A percentile compares a stretch with the other conserved stretches of the same genome.
These are phyloP conservation scores for Fusarium setosum DNA, from an alignment of 2,329 filamentous ascomycete species.

Conservation along the genomic window DNA sequence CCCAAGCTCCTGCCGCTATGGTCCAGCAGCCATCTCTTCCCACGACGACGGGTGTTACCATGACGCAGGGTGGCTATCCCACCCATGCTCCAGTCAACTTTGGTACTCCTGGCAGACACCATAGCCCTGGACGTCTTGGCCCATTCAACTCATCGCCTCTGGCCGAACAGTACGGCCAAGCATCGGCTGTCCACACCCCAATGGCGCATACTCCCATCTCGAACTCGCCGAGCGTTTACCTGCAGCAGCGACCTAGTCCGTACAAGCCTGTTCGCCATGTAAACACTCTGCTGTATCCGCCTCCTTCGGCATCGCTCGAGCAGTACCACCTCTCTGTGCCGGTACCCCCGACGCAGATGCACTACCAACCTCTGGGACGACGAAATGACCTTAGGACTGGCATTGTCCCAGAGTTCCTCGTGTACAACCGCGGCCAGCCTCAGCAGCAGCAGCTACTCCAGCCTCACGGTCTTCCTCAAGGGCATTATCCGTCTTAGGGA, in stretches of 20 bases:
- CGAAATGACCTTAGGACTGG: conserved; percentile 75
- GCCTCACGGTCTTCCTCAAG: conserved; percentile 44
- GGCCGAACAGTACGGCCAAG: conserved; percentile 68
- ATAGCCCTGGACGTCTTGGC: conserved; percentile 62
- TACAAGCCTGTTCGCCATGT: conserved; percentile 92
- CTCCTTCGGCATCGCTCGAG: conserved; percentile 82
- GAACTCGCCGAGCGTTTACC: conserved; percentile 87
- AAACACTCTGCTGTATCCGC: conserved; percentile 90
- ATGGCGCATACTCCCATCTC: conserved; percentile 71
- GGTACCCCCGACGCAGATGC: conserved; percentile 78
- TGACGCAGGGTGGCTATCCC: conserved; percentile 40
- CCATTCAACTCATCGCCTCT: conserved; percentile 72
- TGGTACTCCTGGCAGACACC: conserved; percentile 64
- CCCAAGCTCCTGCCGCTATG: conserved; percentile 60
- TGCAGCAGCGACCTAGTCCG: conserved; percentile 89
- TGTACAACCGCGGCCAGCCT: conserved; percentile 49
- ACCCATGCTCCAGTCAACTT: conserved; percentile 52
- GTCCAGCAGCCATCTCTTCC: conserved; percentile 49
- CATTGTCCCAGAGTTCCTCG: conserved; percentile 73
- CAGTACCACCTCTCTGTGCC: conserved; percentile 72
- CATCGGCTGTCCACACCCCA: conserved; percentile 68
- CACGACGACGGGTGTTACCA: conserved; percentile 35
- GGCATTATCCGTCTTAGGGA: conserved; percentile 51
- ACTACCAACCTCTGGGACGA: conserved; percentile 82
- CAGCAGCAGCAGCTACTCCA: conserved; percentile 41